Conservation (phyloP, 768 basidiomycete genomes). For the Hysterangium stoloniferum region DNA sequence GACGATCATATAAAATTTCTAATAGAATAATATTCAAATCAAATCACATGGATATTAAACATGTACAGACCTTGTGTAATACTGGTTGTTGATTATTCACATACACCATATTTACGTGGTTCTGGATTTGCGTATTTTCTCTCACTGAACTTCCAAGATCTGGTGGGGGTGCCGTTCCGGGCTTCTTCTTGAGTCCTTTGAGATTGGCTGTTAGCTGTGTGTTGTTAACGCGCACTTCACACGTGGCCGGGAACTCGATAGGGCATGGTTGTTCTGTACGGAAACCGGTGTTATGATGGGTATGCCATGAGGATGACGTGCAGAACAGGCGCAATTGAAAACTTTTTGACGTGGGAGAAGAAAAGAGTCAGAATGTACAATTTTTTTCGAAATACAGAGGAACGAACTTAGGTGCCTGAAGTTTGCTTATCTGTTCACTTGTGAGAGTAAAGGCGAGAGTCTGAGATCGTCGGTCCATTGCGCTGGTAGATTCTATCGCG, state of each 20-base stretch:
- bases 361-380: neutral
- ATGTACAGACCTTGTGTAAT: slow-evolving; percentile 52
- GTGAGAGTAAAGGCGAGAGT: slow-evolving; percentile 55
- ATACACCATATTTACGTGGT: slow-evolving; percentile 82
- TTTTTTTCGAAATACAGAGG: neutral
- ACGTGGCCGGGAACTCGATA: slow-evolving; percentile 86
- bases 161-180: slow-evolving; percentile 88
- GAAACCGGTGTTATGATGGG: slow-evolving; percentile 40
- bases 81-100: slow-evolving; percentile 80
- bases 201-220: slow-evolving; percentile 62
- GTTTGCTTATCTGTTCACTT: slow-evolving; percentile 53
- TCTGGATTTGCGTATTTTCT: slow-evolving; percentile 38
- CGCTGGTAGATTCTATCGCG: slow-evolving; percentile 67
- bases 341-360: slow-evolving; percentile 41
- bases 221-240: slow-evolving; percentile 83
- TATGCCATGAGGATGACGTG: slow-evolving; percentile 74
- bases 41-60: neutral
- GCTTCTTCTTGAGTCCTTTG: slow-evolving; percentile 92
- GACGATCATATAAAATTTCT: slow-evolving; percentile 85
- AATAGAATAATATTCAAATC: slow-evolving; percentile 2
- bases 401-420: slow-evolving; percentile 49
- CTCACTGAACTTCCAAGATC: slow-evolving; percentile 43
- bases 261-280: slow-evolving; percentile 53
- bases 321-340: slow-evolving; percentile 84
- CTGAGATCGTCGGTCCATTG: slow-evolving; percentile 69